Evolutionary conservation across 805 yeast species (phyloP).

Genomic region (Yamadazyma ubonensis): DNA sequence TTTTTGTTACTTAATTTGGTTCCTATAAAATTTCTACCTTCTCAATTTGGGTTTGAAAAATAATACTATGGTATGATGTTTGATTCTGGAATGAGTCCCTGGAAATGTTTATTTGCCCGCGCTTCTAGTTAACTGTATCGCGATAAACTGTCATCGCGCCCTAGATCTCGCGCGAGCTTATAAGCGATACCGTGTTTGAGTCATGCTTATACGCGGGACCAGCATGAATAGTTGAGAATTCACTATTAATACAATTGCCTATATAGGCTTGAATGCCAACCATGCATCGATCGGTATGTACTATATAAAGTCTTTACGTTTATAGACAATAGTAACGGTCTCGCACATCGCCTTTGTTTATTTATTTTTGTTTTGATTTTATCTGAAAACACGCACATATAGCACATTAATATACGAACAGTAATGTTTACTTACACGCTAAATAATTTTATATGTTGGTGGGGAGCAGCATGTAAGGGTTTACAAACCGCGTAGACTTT

Average conservation of each 20-base stretch:
- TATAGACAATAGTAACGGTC: slow-evolving; percentile 3
- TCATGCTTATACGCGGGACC: not conserved
- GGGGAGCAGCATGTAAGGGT: not conserved
- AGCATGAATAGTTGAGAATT: not conserved
- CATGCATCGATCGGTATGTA: not conserved
- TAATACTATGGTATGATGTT: not conserved
- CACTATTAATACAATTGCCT: not conserved
- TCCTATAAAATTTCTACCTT: not conserved
- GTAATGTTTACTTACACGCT: slow-evolving; percentile 6
- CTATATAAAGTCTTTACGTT: not conserved
- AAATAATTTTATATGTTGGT: not conserved
- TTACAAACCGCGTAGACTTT: not conserved
- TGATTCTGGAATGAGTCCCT: not conserved
- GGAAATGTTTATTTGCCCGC: not conserved
- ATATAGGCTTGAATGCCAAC: not conserved
- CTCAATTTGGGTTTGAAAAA: not conserved
- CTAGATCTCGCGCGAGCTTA: not conserved
- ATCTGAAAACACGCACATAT: slow-evolving; percentile 6
- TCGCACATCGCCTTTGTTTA: slow-evolving; percentile 3
- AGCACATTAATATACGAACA: slow-evolving; percentile 2
- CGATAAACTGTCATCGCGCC: no score
- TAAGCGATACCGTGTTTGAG: no score
- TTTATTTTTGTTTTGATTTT: slow-evolving; percentile 9
- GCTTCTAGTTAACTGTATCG: no score
- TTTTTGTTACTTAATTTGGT: not conserved